Evolutionary conservation across 108 stramenopile species (phyloP).

Genomic region (Skeletonema potamos): DNA sequence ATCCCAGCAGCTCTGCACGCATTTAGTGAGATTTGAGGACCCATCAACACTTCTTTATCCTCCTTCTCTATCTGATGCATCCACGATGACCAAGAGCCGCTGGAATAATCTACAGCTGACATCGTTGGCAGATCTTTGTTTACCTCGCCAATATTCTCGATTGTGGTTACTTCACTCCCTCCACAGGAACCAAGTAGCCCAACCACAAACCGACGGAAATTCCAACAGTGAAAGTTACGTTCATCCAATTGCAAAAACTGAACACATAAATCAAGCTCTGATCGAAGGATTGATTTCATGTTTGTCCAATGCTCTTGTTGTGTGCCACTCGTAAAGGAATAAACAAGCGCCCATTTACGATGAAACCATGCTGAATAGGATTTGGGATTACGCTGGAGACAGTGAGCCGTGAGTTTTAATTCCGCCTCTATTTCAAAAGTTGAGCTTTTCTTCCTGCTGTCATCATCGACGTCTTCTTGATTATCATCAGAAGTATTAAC

Average conservation of each 20-base stretch:
- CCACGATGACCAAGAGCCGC: conserved; percentile 37
- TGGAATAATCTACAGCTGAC: neutral
- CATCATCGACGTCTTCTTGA: neutral
- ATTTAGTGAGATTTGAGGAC: conserved; percentile 46
- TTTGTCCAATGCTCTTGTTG: conserved; percentile 1
- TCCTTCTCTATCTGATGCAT: neutral
- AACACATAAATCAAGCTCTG: conserved; percentile 82
- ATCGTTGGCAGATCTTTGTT: conserved; percentile 1
- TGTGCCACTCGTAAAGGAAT: conserved; percentile 16
- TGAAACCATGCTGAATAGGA: conserved; percentile 98
- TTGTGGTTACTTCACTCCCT: conserved; percentile 11
- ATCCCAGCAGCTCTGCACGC: conserved; percentile 10
- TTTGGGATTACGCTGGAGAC: conserved; percentile 93
- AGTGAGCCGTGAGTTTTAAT: conserved; percentile 72
- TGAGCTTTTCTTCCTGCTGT: neutral
- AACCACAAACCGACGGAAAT: conserved; percentile 90
- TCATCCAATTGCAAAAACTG: conserved; percentile 88
- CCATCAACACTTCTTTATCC: conserved; percentile 39
- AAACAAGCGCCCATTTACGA: conserved; percentile 91
- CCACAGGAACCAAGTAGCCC: conserved; percentile 35
- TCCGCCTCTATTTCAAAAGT: conserved; percentile 39
- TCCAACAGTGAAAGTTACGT: conserved; percentile 99
- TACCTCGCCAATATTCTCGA: neutral
- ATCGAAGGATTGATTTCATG: conserved; percentile 28
- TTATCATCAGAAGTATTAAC: neutral